Evolutionary conservation across 192 early-diverging fungal species (phyloP), one percentile per base, ranked within the genome.

Genomic region (Chytriomyces hyalinus): DNA sequence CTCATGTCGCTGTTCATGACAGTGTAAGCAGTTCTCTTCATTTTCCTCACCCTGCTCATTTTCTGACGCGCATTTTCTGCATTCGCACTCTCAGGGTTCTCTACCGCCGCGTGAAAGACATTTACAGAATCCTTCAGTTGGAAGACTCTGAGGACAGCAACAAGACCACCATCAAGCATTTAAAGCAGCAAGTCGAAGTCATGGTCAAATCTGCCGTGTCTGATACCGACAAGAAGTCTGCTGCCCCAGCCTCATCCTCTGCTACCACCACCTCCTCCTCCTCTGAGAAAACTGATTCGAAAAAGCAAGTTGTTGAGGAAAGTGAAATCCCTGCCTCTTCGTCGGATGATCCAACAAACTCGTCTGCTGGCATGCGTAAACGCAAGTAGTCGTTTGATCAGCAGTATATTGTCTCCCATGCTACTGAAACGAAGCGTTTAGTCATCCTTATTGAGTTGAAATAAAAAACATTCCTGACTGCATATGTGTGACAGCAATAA

Each of bases 1-100:
- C 82, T 87, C 22, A 86, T 83, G 72, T 75, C 84, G 6, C 78
- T 87, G 45, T 85, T 87, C 57, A 84, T 87, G 82, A 74, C 85
- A 24, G 45, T 85, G 85, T 86, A 63, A 69, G 85, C 49, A 20
- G 10, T 65, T 69, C 43, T 26, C 53, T 10, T 28, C 49, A 24
- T 13, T n/a, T 49, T 15, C 65, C 13, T 20, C 28, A 28, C 10
- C 60, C 10, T 75, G 24, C n/a, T 75, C 43, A 65, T n/a, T 45
- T 47, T 65, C 68, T 61, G 49, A 44, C 65, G 44, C 48, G 17
- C 22, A 13, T 53, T 24, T 59, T 43, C 24, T 44, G 49, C 36
- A 80, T 53, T 17, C 24, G 5, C 22, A 6, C 51, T 24, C 0
- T 0, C 61, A 84, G 84, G 10, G 84, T 86, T 43, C 43, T 80